A percentile compares a stretch with the other conserved stretches of the same genome.
phyloP scores from a whole-genome alignment of 2,329 filamentous ascomycete species.

The Albifimbria verrucaria region DNA sequence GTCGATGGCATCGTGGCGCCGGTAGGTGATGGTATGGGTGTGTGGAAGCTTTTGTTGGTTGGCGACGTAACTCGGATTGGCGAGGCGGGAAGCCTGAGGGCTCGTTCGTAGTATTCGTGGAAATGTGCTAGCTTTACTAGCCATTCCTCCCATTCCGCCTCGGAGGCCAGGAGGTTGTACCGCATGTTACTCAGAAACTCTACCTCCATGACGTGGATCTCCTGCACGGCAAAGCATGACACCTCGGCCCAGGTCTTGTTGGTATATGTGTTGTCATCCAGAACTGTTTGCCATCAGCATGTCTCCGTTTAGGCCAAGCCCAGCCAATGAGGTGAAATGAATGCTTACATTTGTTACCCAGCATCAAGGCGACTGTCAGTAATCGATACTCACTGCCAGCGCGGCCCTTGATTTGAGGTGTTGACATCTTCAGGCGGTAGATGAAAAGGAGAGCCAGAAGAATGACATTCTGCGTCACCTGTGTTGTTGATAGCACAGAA shows the following conservation, averaged over 20 bases:
- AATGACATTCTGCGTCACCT: slow-evolving; percentile 95
- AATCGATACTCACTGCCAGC: slow-evolving; percentile 90
- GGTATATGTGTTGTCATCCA: slow-evolving; percentile 98
- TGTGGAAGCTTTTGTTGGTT: slow-evolving; percentile 30
- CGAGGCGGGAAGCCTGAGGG: slow-evolving; percentile 44
- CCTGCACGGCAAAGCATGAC: slow-evolving; percentile 85
- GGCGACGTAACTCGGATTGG: slow-evolving; percentile 40
- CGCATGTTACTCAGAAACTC: slow-evolving; percentile 98
- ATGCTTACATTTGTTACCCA: slow-evolving; percentile 87
- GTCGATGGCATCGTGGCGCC: slow-evolving; percentile 24
- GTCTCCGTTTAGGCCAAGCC: not conserved
- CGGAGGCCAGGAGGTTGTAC: slow-evolving; percentile 85
- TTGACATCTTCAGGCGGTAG: slow-evolving; percentile 86
- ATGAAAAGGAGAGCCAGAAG: slow-evolving; percentile 87
- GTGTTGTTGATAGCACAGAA: slow-evolving; percentile 85
- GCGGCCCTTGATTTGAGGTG: slow-evolving; percentile 84
- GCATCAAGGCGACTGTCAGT: slow-evolving; percentile 91
- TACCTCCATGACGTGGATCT: slow-evolving; percentile 99
- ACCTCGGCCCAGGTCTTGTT: slow-evolving; percentile 99
- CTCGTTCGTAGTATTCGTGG: slow-evolving; percentile 75
- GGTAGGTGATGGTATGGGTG: slow-evolving; percentile 51
- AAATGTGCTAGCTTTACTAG: slow-evolving; percentile 79
- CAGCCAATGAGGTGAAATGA: not conserved
- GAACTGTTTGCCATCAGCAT: slow-evolving; percentile 48
- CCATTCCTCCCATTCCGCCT: slow-evolving; percentile 85